A percentile compares a stretch with the other conserved stretches of the same genome.
phyloP scores from a whole-genome alignment of 805 yeast species.

The Aciculoconidium aculeatum region DNA sequence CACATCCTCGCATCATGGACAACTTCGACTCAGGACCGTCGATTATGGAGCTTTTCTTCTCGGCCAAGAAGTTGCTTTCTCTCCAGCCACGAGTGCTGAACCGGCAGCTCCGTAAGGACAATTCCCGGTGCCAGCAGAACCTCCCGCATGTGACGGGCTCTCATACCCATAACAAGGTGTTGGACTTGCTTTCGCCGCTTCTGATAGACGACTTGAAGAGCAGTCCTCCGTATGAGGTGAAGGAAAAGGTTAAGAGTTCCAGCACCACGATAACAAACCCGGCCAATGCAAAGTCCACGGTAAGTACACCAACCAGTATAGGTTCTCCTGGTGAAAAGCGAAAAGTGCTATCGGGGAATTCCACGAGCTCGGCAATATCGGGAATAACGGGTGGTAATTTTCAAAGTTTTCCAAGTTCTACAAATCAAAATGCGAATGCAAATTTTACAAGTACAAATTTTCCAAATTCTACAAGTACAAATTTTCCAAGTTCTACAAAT shows the following conservation, averaged over 20 bases:
- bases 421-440: too few species aligned
- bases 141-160: constrained; percentile 1
- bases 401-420: too few species aligned
- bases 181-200: constrained; percentile 37
- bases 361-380: too few species aligned
- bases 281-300: constrained; percentile 2
- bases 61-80: constrained; percentile 34
- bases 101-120: constrained; percentile 32
- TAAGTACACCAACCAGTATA: constrained; percentile 27
- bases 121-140: constrained; percentile 18
- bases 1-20: too few species aligned
- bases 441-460: too few species aligned
- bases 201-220: constrained; percentile 30
- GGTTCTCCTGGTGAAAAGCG: too few species aligned
- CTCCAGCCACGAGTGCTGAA: constrained; percentile 37
- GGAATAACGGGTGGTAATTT: too few species aligned
- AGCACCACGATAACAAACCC: constrained; percentile 3
- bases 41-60: constrained; percentile 35
- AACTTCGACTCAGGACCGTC: constrained; percentile 24
- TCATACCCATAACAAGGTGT: constrained; percentile 16
- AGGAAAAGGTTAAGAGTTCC: constrained; percentile 4
- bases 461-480: too few species aligned
- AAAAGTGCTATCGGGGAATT: too few species aligned
- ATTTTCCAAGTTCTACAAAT: too few species aligned
- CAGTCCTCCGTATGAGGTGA: constrained; percentile 14